Percentiles rank a stretch among this genome's conserved stretches.
Evolutionary conservation across 176 grass and related monocot species (phyloP).

Genomic region (Juncus effusus): DNA sequence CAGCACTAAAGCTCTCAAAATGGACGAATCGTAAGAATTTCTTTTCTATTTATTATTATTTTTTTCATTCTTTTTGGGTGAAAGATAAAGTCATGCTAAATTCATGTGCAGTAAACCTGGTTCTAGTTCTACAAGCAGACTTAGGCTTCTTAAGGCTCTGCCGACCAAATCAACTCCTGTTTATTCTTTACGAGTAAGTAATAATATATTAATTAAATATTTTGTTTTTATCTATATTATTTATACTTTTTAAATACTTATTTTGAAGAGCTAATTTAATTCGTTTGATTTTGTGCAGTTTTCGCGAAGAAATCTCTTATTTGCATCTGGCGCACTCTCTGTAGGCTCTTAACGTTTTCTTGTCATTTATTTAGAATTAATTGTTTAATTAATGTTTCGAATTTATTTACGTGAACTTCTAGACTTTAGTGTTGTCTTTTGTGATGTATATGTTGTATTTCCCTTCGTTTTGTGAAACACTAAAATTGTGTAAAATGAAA

Average conservation of each 20-base stretch:
- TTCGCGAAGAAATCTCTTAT: slow-evolving; percentile 88
- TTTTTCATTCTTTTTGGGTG: not conserved
- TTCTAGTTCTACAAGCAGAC: slow-evolving; percentile 46
- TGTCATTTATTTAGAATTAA: too few relatives aligned
- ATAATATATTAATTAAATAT: slow-evolving; percentile 3
- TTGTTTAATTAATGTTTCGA: too few relatives aligned
- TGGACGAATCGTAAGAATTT: slow-evolving; percentile 56
- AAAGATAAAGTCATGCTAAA: not conserved
- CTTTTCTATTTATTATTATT: not conserved
- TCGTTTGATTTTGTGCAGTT: slow-evolving; percentile 43
- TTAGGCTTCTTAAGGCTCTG: slow-evolving; percentile 74
- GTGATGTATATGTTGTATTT: too few relatives aligned
- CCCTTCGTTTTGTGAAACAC: too few relatives aligned
- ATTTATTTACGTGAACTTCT: too few relatives aligned
- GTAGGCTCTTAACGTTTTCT: slow-evolving; percentile 27
- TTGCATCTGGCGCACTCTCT: slow-evolving; percentile 69
- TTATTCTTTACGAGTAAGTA: slow-evolving; percentile 66
- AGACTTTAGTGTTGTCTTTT: too few relatives aligned
- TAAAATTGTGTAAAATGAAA: too few relatives aligned
- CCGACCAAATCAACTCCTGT: slow-evolving; percentile 91
- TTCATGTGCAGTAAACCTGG: slow-evolving; percentile 55
- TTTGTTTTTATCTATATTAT: not conserved
- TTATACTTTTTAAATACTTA: not conserved
- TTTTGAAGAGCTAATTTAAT: not conserved
- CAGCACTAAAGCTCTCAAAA: slow-evolving; percentile 72